Conservation (phyloP, 129 eudicot genomes). For the Calendula officinalis region DNA sequence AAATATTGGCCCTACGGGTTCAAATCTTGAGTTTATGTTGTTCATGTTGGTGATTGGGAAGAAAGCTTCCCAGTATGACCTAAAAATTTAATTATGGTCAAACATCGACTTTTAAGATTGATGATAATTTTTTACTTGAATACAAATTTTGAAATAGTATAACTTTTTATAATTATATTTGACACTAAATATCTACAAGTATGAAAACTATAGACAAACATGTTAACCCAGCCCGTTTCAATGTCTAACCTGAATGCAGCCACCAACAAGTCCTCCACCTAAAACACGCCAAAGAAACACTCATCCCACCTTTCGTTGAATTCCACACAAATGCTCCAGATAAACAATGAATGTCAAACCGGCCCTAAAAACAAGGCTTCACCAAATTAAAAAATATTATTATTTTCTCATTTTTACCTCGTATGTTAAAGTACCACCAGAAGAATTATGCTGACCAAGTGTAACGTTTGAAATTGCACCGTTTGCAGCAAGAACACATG, state of each 20-base stretch:
- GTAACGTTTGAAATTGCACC: conserved; percentile 88
- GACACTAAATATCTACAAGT: neutral
- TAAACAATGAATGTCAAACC: conserved; percentile 75
- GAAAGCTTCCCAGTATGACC: conserved; percentile 30
- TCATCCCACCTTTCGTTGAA: conserved; percentile 97
- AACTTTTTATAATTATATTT: too few relatives aligned
- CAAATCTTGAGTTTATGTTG: conserved; percentile 21
- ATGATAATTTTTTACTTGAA: neutral
- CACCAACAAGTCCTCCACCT: conserved; percentile 92
- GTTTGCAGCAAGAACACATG: conserved; percentile 76
- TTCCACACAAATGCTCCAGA: conserved; percentile 75
- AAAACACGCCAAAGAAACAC: conserved; percentile 81
- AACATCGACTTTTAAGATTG: neutral
- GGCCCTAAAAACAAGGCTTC: conserved; percentile 50
- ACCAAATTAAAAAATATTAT: neutral
- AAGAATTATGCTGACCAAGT: conserved; percentile 73
- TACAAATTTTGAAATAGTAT: neutral
- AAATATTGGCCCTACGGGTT: neutral
- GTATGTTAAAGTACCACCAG: conserved; percentile 84
- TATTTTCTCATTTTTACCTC: conserved; percentile 41
- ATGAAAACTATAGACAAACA: neutral
- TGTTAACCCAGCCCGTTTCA: too few relatives aligned
- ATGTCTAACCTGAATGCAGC: conserved; percentile 77
- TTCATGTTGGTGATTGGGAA: conserved; percentile 15
- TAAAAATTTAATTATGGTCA: neutral